Evolutionary conservation across 2,329 filamentous ascomycete species (phyloP).

Genomic region (Aspergillus sp.): DNA sequence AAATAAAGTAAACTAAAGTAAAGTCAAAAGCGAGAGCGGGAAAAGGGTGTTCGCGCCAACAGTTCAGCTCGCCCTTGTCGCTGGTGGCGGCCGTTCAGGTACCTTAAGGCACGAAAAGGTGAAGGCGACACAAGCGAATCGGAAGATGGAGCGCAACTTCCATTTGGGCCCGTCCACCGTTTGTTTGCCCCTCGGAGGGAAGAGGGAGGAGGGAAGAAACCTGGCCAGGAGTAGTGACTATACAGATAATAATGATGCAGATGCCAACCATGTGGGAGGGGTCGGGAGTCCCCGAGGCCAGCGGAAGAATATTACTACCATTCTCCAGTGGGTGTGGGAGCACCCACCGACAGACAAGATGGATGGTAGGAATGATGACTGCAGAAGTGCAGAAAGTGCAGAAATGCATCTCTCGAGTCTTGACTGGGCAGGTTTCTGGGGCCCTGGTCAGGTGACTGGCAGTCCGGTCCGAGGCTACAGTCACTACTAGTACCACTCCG

Average conservation of each 20-base stretch:
- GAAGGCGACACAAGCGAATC: constrained; percentile 1
- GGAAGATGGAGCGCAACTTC: neutral
- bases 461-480: too few relatives aligned
- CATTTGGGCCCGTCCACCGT: neutral
- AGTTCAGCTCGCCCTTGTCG: neutral
- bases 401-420: too few relatives aligned
- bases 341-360: too few relatives aligned
- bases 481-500: too few relatives aligned
- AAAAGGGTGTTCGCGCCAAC: neutral
- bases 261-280: constrained; percentile 34
- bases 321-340: too few relatives aligned
- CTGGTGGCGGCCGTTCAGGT: constrained; percentile 10
- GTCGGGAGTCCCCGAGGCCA: too few relatives aligned
- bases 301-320: too few relatives aligned
- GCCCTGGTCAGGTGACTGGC: neutral
- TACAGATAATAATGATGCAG: constrained; percentile 14
- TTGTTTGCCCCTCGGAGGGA: neutral
- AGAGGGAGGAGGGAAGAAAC: neutral
- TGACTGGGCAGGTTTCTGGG: neutral
- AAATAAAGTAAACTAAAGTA: neutral
- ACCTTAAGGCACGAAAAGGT: neutral
- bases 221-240: neutral
- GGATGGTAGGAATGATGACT: neutral
- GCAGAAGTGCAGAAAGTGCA: too few relatives aligned
- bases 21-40: too few relatives aligned